Conservation (phyloP, 1,284 basidiomycete species). For the Limonomyces culmigenus region DNA sequence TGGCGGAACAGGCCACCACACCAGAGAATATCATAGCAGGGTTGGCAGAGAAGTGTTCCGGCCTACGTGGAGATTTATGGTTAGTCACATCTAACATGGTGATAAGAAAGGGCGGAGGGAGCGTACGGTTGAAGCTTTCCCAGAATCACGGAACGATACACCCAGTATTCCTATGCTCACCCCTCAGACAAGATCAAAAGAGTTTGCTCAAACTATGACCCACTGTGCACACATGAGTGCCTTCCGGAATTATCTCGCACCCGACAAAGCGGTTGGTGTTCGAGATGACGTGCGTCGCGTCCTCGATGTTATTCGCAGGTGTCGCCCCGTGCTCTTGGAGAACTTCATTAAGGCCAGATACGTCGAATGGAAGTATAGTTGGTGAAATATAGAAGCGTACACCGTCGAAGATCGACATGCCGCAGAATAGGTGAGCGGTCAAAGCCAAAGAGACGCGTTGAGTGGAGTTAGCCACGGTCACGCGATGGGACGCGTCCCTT, state of each 20-base stretch:
- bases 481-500: no score
- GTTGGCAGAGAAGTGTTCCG: conserved; percentile 58
- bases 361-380: background rate
- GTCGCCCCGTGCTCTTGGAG: background rate
- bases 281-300: background rate
- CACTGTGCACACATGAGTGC: background rate
- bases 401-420: background rate
- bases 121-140: conserved; percentile 41
- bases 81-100: conserved; percentile 1
- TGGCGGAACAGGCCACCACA: conserved; percentile 50
- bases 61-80: conserved; percentile 2
- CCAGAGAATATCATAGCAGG: conserved; percentile 71
- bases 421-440: no score
- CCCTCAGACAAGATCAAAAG: background rate
- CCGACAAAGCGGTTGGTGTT: background rate
- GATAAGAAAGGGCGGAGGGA: background rate
- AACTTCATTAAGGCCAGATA: background rate
- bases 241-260: background rate
- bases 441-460: no score
- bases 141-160: conserved; percentile 16
- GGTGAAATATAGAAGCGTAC: background rate
- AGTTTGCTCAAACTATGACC: background rate
- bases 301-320: background rate
- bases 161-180: background rate
- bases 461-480: no score